A percentile compares a stretch with the other conserved stretches of the same genome.
phyloP scores from a whole-genome alignment of 805 yeast genomes.

The Maudiozyma saulgeensis region DNA sequence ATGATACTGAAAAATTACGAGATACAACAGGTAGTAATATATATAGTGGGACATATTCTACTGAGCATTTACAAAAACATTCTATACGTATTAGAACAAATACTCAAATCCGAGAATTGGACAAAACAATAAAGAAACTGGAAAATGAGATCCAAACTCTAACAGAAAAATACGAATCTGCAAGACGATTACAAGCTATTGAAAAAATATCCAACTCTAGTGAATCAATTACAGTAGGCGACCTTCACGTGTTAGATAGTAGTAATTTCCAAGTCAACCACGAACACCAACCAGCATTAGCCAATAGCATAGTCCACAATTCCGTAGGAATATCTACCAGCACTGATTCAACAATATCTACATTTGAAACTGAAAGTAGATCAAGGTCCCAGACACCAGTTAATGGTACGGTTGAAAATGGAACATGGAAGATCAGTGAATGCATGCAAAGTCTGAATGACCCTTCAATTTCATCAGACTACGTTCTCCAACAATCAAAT shows the following conservation, averaged over 20 bases:
- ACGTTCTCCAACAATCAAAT: constrained; percentile 47
- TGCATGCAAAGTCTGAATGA: constrained; percentile 29
- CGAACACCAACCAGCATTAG: background rate
- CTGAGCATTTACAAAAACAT: constrained; percentile 29
- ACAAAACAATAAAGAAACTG: constrained; percentile 20
- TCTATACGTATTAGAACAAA: constrained; percentile 27
- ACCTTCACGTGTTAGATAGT: constrained; percentile 1
- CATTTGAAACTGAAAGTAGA: background rate
- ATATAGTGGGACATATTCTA: constrained; percentile 27
- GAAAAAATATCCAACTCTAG: background rate
- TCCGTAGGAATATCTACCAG: background rate
- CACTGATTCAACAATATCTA: background rate
- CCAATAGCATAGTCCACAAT: background rate
- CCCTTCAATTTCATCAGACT: constrained; percentile 15
- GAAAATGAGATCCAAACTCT: constrained; percentile 20
- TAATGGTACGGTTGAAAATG: constrained; percentile 16
- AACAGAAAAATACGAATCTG: constrained; percentile 18
- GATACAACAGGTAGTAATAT: constrained; percentile 25
- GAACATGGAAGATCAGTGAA: constrained; percentile 30
- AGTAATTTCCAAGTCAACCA: background rate
- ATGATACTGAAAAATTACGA: constrained; percentile 18
- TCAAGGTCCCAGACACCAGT: background rate
- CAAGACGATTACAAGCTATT: constrained; percentile 5
- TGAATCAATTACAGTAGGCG: background rate
- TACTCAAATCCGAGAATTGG: constrained; percentile 26